Evolutionary conservation across 768 basidiomycete species (phyloP).

Genomic region (Pleurotus tuoliensis): DNA sequence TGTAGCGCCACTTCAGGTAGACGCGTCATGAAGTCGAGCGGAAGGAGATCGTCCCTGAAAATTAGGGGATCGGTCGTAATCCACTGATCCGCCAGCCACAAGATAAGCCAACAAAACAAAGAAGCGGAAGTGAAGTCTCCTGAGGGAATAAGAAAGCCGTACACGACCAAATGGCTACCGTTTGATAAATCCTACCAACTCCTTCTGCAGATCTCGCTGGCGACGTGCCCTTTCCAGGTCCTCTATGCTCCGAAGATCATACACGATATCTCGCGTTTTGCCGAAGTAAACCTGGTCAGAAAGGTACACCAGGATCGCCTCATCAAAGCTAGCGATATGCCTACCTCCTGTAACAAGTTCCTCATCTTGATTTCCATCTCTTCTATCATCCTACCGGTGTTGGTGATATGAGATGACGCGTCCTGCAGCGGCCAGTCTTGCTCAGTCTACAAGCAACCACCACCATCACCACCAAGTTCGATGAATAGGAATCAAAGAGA

Average conservation of each 20-base stretch:
- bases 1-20: not conserved
- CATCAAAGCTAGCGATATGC: conserved; percentile 8
- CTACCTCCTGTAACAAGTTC: conserved; percentile 84
- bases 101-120: no score
- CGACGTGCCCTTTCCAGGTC: conserved; percentile 79
- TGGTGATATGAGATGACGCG: conserved; percentile 80
- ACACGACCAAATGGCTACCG: conserved; percentile 31
- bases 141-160: no score
- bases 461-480: not conserved
- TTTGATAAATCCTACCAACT: conserved; percentile 84
- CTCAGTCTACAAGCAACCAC: conserved; percentile 54
- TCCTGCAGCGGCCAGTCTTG: conserved; percentile 84
- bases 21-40: not conserved
- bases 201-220: conserved; percentile 86
- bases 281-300: conserved; percentile 79
- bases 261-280: conserved; percentile 93
- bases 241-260: conserved; percentile 84
- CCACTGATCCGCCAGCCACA: no score
- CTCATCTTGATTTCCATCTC: conserved; percentile 99
- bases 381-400: conserved; percentile 94
- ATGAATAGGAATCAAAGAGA: conserved; percentile 6
- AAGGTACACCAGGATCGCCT: not conserved
- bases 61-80: no score
- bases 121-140: no score
- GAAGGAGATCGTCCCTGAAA: no score